Evolutionary conservation across 768 basidiomycete genomes (phyloP).

Genomic region (Austroboletus eburneus): DNA sequence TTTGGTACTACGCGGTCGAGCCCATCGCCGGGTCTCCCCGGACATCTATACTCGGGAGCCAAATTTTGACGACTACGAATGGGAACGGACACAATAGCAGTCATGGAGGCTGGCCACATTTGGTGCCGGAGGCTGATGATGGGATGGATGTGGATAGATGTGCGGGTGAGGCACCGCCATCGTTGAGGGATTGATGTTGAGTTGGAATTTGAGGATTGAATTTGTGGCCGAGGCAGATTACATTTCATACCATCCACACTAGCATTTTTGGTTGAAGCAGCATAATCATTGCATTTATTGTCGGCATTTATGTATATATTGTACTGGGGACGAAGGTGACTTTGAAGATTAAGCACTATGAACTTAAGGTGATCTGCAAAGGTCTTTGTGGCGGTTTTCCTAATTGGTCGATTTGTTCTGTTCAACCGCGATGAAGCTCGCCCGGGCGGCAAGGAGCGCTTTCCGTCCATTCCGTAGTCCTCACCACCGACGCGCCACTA

Average conservation of each 20-base stretch:
- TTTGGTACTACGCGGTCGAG: slow-evolving; percentile 87
- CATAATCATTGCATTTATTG: slow-evolving; percentile 28
- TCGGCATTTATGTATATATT: slow-evolving; percentile 12
- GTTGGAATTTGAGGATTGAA: slow-evolving; percentile 8
- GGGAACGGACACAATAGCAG: slow-evolving; percentile 16
- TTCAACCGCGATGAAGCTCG: slow-evolving; percentile 29
- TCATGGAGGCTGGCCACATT: slow-evolving; percentile 7
- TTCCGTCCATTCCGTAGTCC: slow-evolving; percentile 35
- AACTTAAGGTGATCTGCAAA: background rate
- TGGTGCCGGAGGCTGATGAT: slow-evolving; percentile 1
- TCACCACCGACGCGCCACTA: slow-evolving; percentile 32
- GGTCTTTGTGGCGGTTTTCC: slow-evolving; percentile 5
- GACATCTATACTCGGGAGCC: slow-evolving; percentile 11
- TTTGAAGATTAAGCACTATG: no score
- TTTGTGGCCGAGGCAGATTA: slow-evolving; percentile 11
- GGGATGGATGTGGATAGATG: slow-evolving; percentile 25
- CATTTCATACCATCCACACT: slow-evolving; percentile 29
- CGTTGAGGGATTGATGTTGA: slow-evolving; percentile 14
- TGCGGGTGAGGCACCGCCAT: slow-evolving; percentile 13
- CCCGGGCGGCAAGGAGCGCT: slow-evolving; percentile 37
- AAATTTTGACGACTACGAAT: slow-evolving; percentile 17
- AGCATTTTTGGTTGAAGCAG: slow-evolving; percentile 25
- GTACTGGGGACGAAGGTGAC: no score
- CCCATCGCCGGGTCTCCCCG: slow-evolving; percentile 41
- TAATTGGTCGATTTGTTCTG: slow-evolving; percentile 8